These are phyloP conservation scores for Claviceps cyperi DNA, from an alignment of 2,329 filamentous ascomycete species.

Conservation along the genomic window DNA sequence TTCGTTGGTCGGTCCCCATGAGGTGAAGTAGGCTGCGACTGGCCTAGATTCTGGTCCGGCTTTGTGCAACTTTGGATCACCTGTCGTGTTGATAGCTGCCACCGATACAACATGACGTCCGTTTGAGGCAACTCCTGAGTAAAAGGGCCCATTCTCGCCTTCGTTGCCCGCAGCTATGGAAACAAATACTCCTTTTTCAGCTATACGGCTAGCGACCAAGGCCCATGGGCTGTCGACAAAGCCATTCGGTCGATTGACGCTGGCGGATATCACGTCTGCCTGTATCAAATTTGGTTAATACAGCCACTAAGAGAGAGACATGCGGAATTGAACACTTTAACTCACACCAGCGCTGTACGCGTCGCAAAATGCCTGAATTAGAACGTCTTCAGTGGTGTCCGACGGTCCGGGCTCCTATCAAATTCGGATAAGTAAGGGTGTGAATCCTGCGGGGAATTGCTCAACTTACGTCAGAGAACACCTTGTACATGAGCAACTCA, in stretches of 20 bases:
- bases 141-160: slow-evolving; percentile 33
- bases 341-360: slow-evolving; percentile 20
- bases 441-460: not conserved
- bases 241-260: slow-evolving; percentile 24
- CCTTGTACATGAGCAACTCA: slow-evolving; percentile 28
- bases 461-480: slow-evolving; percentile 22
- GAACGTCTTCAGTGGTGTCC: slow-evolving; percentile 18
- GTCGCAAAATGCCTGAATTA: slow-evolving; percentile 23
- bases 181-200: slow-evolving; percentile 31
- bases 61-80: slow-evolving; percentile 23
- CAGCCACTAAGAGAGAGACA: not conserved
- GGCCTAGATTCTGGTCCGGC: slow-evolving; percentile 13
- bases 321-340: not conserved
- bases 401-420: not conserved
- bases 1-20: slow-evolving; percentile 38
- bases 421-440: not conserved
- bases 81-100: slow-evolving; percentile 26
- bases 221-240: slow-evolving; percentile 29
- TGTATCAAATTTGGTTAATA: slow-evolving; percentile 4
- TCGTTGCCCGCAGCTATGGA: slow-evolving; percentile 38
- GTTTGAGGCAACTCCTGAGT: slow-evolving; percentile 19
- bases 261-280: slow-evolving; percentile 30
- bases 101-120: slow-evolving; percentile 21
- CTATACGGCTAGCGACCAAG: slow-evolving; percentile 24
- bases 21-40: slow-evolving; percentile 30